A percentile compares a stretch with the other conserved stretches of the same genome.
phyloP scores from a whole-genome alignment of 192 early-diverging fungal species.

The Podila horticola region DNA sequence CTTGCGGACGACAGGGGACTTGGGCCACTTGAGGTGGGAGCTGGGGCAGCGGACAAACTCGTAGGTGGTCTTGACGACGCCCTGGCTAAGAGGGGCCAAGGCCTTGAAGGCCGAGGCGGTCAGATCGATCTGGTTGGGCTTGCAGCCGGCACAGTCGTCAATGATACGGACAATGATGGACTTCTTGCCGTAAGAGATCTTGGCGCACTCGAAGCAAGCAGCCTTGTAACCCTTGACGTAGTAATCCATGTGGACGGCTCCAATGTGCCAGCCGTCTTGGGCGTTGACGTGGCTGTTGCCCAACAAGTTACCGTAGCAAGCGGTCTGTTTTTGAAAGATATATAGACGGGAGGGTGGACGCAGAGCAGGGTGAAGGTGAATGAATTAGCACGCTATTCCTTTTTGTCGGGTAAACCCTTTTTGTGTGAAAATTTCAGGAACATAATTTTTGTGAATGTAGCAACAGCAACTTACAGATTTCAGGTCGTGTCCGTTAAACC shows the following conservation, averaged over 20 bases:
- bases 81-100: constrained; percentile 19
- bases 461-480: constrained; percentile 25
- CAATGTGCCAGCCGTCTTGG: constrained; percentile 38
- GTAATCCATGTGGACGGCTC: constrained; percentile 29
- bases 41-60: constrained; percentile 42
- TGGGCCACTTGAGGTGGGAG: constrained; percentile 32
- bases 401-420: neutral
- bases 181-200: constrained; percentile 16
- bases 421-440: neutral
- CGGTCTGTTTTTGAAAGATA: constrained; percentile 11
- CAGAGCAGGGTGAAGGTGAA: neutral
- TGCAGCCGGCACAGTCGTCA: constrained; percentile 45
- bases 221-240: constrained; percentile 17
- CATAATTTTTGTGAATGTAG: neutral
- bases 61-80: constrained; percentile 34
- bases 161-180: constrained; percentile 44
- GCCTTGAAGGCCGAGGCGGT: constrained; percentile 42
- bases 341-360: neutral
- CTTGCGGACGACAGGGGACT: constrained; percentile 15
- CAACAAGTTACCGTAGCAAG: constrained; percentile 43
- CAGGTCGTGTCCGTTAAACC: constrained; percentile 43
- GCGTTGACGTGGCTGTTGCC: constrained; percentile 41
- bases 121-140: constrained; percentile 44
- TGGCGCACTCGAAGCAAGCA: constrained; percentile 49
- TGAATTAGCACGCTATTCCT: neutral